Conservation (phyloP, 495 filamentous ascomycete species). For the Tricharina praecox region DNA sequence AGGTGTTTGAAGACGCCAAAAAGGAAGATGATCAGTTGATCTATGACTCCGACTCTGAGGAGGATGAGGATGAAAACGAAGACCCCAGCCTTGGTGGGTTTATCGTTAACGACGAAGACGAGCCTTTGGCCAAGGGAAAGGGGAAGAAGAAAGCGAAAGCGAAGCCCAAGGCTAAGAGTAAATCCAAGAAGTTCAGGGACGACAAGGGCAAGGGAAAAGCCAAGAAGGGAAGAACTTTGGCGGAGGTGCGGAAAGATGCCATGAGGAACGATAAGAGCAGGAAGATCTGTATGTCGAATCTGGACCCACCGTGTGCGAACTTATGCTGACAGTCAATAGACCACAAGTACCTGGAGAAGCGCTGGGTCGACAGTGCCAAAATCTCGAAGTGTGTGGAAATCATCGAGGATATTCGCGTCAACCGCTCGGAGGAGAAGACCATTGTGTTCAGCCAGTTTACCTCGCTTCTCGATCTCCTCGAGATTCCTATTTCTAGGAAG, state of each 20-base stretch:
- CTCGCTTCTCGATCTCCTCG: slow-evolving; percentile 75
- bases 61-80: slow-evolving; percentile 29
- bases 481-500: slow-evolving; percentile 58
- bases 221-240: slow-evolving; percentile 35
- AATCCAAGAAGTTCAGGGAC: slow-evolving; percentile 12
- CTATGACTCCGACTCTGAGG: slow-evolving; percentile 23
- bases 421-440: slow-evolving; percentile 48
- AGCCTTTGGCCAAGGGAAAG: too few species aligned
- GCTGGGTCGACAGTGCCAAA: slow-evolving; percentile 62
- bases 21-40: slow-evolving; percentile 10
- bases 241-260: slow-evolving; percentile 48
- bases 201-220: slow-evolving; percentile 34
- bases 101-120: slow-evolving; percentile 33
- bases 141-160: too few species aligned
- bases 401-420: slow-evolving; percentile 36
- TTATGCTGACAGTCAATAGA: slow-evolving; percentile 13
- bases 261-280: slow-evolving; percentile 44
- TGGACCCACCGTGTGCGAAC: background rate
- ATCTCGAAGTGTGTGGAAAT: slow-evolving; percentile 59
- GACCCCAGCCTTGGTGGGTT: too few species aligned
- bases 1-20: slow-evolving; percentile 21
- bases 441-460: slow-evolving; percentile 93
- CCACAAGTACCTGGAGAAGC: slow-evolving; percentile 51
- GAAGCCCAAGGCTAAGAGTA: background rate
- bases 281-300: slow-evolving; percentile 29